Base-by-base conservation (phyloP, 805 yeast genomes). In the Monosporozyma aerobia region DNA sequence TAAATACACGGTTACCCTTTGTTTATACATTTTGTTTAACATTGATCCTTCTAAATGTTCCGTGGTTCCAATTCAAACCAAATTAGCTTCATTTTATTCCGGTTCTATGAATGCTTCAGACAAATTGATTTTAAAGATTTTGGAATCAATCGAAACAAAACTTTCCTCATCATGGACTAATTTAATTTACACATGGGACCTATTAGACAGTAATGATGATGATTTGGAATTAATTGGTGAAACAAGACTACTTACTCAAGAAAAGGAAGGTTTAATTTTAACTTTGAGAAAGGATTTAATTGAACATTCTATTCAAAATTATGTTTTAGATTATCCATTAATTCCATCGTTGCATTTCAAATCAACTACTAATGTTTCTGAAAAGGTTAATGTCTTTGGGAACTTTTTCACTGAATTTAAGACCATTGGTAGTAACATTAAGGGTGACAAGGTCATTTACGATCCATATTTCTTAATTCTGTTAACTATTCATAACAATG, bases 381-480 rank as follows among this genome's bases (percentile, higher is more conserved):
- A 52, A 8, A 65, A 60, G 33, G 69, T 74, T 71, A 43, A 50
- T 19, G 53, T 54, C 16, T 63, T 72, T 54, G 58, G 63, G n/a
- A 44, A 57, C 2, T 70, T 72, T 51, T 68, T 69, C 53, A 44
- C 62, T 0, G 53, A 57, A 13, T 63, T 63, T 25, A 47, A 52
- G 23, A 41, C 41, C 23, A 43, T 25, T 10, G 16, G 23, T 8
- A 27, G 2, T 41, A 11, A 13, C 46, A 8, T 14, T 39, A 27
- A 47, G 50, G 14, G 51, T 49, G 9, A 33, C 45, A n/a, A 35
- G 57, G 2, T 72, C 0, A 57, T 70, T 6, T 87, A 90, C 65
- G 92, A 88, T 62, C 77, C 82, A n/a, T 82, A 84, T 61, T 87
- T 90, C 60, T 59, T 90, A 39, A 64, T 87, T 55, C 70, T 85